Evolutionary conservation across 371 early-diverging fungal species (phyloP).

Genomic region (Apophysomyces sp.): DNA sequence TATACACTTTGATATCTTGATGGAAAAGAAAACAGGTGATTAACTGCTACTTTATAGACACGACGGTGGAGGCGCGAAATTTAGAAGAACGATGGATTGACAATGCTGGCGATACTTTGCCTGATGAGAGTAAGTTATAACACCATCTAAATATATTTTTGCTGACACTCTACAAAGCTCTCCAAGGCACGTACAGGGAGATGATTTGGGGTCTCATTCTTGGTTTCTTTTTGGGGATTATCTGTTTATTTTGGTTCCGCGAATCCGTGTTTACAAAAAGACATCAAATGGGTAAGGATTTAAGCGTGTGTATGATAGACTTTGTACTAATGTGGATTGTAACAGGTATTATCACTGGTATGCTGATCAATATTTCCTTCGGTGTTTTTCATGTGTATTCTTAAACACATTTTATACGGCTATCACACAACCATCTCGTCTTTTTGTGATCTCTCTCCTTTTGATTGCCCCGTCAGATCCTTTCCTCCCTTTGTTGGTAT

Average conservation of each 20-base stretch:
- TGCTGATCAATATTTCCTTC: conserved; percentile 67
- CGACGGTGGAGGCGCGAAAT: conserved; percentile 42
- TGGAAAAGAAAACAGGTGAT: not conserved
- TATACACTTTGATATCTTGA: not conserved
- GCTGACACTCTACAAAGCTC: conserved; percentile 16
- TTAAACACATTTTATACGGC: conserved; percentile 11
- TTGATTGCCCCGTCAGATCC: not conserved
- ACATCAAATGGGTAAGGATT: conserved; percentile 62
- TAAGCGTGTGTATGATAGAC: not conserved
- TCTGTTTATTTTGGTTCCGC: conserved; percentile 67
- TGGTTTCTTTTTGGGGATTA: conserved; percentile 68
- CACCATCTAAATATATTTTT: not conserved
- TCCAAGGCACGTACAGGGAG: conserved; percentile 62
- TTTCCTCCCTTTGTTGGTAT: not conserved
- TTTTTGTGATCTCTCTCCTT: not conserved
- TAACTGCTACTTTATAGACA: conserved; percentile 8
- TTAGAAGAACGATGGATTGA: conserved; percentile 78
- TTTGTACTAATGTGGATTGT: not conserved
- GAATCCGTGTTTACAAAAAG: conserved; percentile 64
- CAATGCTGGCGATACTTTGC: conserved; percentile 54
- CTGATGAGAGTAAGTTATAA: conserved; percentile 51
- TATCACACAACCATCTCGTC: not conserved
- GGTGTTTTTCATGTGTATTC: conserved; percentile 61
- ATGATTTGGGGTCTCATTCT: conserved; percentile 64
- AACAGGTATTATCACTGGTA: conserved; percentile 60